Evolutionary conservation across 2,329 filamentous ascomycete genomes (phyloP).

Genomic region (Phyllosticta citribraziliensis): DNA sequence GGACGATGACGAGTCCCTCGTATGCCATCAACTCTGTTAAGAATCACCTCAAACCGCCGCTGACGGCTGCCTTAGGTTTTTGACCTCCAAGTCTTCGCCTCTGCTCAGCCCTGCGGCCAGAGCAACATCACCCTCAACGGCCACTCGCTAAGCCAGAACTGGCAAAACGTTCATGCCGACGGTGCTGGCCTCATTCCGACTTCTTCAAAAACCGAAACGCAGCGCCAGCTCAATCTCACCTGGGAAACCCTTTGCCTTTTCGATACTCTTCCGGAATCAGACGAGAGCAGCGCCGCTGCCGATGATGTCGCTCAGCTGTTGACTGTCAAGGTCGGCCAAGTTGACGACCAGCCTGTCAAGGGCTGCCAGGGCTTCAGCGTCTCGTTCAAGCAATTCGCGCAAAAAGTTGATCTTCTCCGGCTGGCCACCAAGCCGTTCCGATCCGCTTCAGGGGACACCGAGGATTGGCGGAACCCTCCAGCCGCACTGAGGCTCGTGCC

Average conservation of each 20-base stretch:
- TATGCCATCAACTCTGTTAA: slow-evolving; percentile 19
- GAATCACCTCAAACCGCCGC: slow-evolving; percentile 24
- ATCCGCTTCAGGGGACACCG: slow-evolving; percentile 19
- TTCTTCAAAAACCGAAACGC: slow-evolving; percentile 16
- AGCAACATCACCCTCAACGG: slow-evolving; percentile 36
- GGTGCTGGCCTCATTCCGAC: slow-evolving; percentile 25
- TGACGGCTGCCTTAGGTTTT: slow-evolving; percentile 29
- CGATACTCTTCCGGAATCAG: slow-evolving; percentile 13
- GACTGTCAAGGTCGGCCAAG: slow-evolving; percentile 29
- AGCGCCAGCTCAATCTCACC: slow-evolving; percentile 27
- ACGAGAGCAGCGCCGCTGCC: slow-evolving; percentile 15
- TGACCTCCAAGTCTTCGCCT: slow-evolving; percentile 30
- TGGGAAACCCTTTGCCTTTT: slow-evolving; percentile 31
- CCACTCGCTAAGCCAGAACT: slow-evolving; percentile 27
- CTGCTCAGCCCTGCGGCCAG: slow-evolving; percentile 28
- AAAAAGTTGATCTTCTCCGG: slow-evolving; percentile 27
- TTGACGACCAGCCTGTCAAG: slow-evolving; percentile 25
- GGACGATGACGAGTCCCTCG: slow-evolving; percentile 31
- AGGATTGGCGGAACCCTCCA: slow-evolving; percentile 30
- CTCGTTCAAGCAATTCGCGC: slow-evolving; percentile 29
- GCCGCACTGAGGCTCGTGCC: slow-evolving; percentile 22
- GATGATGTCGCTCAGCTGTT: slow-evolving; percentile 26
- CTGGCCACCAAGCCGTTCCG: slow-evolving; percentile 24
- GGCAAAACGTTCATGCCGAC: slow-evolving; percentile 26
- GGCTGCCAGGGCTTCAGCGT: slow-evolving; percentile 28